Evolutionary conservation across 2,329 filamentous ascomycete species (phyloP), one percentile per base, ranked within the genome.

Genomic region (Trichoderma afroharzianum): DNA sequence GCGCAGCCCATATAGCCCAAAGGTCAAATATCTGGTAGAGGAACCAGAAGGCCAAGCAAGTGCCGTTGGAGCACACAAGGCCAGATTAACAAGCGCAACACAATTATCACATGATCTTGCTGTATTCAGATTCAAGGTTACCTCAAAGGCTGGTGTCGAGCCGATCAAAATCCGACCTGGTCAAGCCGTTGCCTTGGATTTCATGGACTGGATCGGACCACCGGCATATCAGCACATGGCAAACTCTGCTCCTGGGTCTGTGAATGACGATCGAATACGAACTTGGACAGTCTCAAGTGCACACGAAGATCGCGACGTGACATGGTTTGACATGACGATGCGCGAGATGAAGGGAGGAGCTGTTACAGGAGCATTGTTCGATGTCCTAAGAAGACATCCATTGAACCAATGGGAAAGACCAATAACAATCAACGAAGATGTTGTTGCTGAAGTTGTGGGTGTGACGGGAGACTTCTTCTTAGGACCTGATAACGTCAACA

Each of bases 171-270:
- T 71, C 6, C 69, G 53, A 12, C 69, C 69, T 7, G 69, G 69
- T 1, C 69, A 71, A 61, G 69, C 69, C 24, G 50, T 71, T 5
- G 69, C 63, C 28, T 14, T 71, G 8, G 69, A 71, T 15, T 71
- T 71, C 6, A 67, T 71, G 69, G 62, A 67, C 33, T 71, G 69
- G 69, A 71, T 71, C 21, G 69, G 69, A 5, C 69, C 69, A 12
- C 69, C 69, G 5, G 53, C 62, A 14, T 71, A 71, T 66, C 69
- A 71, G n/a, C 69, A 71, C 55, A 71, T 71, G 69, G 69, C 69
- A 7, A 71, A 71, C 30, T 71, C 62, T 30, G 69, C 69, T 1
- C 69, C 69, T 9, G 62, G 62, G 0, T 71, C 69, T 8, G 39
- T 71, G 4, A 71, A 71, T 7, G 69, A 71, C 3, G 69, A 71